phyloP scores from a whole-genome alignment of 176 grass and related monocot genomes.

The Neostapfia colusana region DNA sequence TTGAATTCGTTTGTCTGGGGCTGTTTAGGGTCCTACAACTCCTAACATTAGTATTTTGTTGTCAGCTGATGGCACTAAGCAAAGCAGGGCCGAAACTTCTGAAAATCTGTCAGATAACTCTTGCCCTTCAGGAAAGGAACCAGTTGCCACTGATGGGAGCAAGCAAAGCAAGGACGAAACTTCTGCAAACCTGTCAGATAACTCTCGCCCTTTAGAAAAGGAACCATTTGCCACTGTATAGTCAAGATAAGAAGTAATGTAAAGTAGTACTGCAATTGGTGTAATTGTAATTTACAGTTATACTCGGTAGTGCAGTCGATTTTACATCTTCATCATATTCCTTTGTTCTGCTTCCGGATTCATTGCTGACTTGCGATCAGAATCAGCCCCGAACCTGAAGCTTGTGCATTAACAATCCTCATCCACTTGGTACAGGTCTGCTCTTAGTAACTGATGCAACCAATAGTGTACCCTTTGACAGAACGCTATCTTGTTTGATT shows the following conservation, averaged over 20 bases:
- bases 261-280: background rate
- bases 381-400: background rate
- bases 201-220: slow-evolving; percentile 12
- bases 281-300: background rate
- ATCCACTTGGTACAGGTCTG: background rate
- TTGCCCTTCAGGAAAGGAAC: slow-evolving; percentile 23
- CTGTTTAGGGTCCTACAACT: background rate
- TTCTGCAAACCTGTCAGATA: slow-evolving; percentile 17
- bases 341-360: slow-evolving; percentile 1
- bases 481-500: background rate
- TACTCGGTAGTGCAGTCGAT: background rate
- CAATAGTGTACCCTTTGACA: background rate
- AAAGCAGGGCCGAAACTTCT: slow-evolving; percentile 15
- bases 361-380: background rate
- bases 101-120: slow-evolving; percentile 13
- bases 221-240: background rate
- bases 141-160: background rate
- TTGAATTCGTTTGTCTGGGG: background rate
- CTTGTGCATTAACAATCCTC: background rate
- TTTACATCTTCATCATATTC: background rate
- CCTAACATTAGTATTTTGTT: background rate
- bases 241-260: slow-evolving; percentile 20
- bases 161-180: slow-evolving; percentile 14
- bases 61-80: slow-evolving; percentile 17
- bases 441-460: background rate